Base-by-base conservation (phyloP, 1,284 basidiomycete genomes). In the Tremellales sp. region DNA sequence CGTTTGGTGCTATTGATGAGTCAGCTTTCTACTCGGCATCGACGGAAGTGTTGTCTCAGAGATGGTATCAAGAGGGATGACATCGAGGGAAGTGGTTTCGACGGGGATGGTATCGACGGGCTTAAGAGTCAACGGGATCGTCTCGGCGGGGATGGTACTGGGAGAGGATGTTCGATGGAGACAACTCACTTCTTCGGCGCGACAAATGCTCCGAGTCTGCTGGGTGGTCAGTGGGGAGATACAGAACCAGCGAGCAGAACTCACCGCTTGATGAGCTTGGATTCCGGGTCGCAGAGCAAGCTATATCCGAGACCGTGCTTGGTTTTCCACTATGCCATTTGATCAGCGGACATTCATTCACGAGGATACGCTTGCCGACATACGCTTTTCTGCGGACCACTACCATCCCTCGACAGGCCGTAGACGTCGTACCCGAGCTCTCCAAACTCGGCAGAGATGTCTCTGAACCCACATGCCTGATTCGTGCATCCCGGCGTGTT, bases 401-500 rank as follows among this genome's bases (percentile, higher is more conserved):
- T 80, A n/a, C 79, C 76, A 70, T 95, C 92, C 19, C 84, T 84
- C 60, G 87, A 91, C 50, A 97, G 73, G 51, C 91, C 91, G 69
- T 87, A 92, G 33, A 95, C 83, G 34, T 78, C 78, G 72, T 84
- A 95, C 38, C 82, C 78, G 45, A 79, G 65, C 5, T 78, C 75
- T 3, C 78, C 75, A 66, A 93, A 92, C 54, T 87, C 83, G 7
- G 81, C 77, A 68, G 86, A 86, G 37, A 76, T 75, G 68, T 95
- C 91, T 28, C 91, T 80, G 77, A 85, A 93, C 4, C 83, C 86
- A 66, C 90, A 93, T 0, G 90, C 90, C 70, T 94, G 90, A 29
- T 74, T 84, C 2, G 88, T 92, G 74, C 89, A 92, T 29, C 88
- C 87, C 40, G 85, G 63, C 1, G 62, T 62, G 50, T 66, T 62